Percentiles rank a stretch among this genome's conserved stretches.
phyloP scores from a whole-genome alignment of 2,329 filamentous ascomycete genomes.

The Pseudopyricularia cyperi region DNA sequence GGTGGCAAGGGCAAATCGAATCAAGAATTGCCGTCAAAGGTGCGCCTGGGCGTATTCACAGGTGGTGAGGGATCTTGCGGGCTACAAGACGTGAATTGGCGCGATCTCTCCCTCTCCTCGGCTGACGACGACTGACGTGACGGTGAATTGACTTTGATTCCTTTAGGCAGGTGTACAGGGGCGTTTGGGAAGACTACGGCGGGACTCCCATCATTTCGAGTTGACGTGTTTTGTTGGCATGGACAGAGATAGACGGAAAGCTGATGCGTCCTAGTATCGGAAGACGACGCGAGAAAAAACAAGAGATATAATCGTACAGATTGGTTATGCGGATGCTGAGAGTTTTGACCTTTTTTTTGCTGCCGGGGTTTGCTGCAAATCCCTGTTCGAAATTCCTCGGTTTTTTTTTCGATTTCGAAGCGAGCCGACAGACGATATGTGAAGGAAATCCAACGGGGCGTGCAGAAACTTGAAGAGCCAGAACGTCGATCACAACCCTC shows the following conservation, averaged over 20 bases:
- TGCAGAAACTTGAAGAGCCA: not conserved
- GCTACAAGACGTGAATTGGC: not conserved
- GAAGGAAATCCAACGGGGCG: slow-evolving; percentile 2
- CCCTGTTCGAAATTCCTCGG: slow-evolving; percentile 1
- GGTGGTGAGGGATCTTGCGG: not conserved
- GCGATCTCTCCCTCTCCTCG: not conserved
- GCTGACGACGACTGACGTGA: not conserved
- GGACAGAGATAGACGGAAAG: not conserved
- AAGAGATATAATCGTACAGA: slow-evolving; percentile 3
- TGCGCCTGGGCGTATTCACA: not conserved
- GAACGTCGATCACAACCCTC: not conserved
- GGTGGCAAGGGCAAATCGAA: not conserved
- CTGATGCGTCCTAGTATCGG: slow-evolving; percentile 2
- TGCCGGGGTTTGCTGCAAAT: not conserved
- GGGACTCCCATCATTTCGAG: not conserved
- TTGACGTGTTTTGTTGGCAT: not conserved
- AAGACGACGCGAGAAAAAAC: slow-evolving; percentile 2
- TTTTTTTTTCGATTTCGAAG: not conserved
- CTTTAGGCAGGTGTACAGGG: not conserved
- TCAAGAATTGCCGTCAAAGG: not conserved
- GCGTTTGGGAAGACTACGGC: not conserved
- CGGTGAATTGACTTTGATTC: not conserved
- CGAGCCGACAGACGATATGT: not conserved
- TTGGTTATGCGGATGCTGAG: not conserved
- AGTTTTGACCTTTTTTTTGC: not conserved